Base-by-base conservation (phyloP, 2,329 filamentous ascomycete genomes). In the Penicillium sp. region DNA sequence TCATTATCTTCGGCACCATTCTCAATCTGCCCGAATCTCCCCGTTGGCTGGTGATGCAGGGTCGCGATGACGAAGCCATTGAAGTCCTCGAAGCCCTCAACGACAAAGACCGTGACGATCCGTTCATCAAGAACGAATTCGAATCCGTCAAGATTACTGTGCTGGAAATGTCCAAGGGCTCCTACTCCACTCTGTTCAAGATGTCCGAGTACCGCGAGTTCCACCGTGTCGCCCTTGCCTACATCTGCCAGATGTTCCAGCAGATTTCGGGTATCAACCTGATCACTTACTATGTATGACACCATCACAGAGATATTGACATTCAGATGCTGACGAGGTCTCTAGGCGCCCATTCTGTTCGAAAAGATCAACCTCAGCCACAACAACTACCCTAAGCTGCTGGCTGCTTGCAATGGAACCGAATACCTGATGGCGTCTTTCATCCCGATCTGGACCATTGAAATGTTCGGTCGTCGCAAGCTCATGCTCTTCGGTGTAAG, bases 401-500 rank as follows among this genome's bases (percentile, higher is more conserved):
- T 76, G 4, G 70, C 72, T 10, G 73, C 71, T 3, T 66, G 64
- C 47, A 74, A 74, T 44, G 73, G 72, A 18, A 74, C 71, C 0
- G 71, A 74, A 41, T 75, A 75, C 52, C 74, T 75, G 45, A 34
- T 73, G 16, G 70, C 71, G 1, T 73, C 70, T 2, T 68, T 65
- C 56, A 56, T 75, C 16, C 65, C 71, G 2, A 64, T 75, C 22
- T 72, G 72, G 44, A 66, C 67, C 10, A 68, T 74, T 39, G 71
- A 75, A 47, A 65, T 62, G 32, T 58, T 72, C 35, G 71, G 71
- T 11, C 67, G 84, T 18, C 74, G 83, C 12, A 75, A 76, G 54
- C 72, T 87, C 42, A 85, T 88, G 80, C 64, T 87, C 10, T 76
- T 85, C 45, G 82, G 82, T 37, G 35, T 37, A 37, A 10, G 28